Conservation (phyloP, 2,329 filamentous ascomycete genomes). For the Chrysosphaeria jannelii region DNA sequence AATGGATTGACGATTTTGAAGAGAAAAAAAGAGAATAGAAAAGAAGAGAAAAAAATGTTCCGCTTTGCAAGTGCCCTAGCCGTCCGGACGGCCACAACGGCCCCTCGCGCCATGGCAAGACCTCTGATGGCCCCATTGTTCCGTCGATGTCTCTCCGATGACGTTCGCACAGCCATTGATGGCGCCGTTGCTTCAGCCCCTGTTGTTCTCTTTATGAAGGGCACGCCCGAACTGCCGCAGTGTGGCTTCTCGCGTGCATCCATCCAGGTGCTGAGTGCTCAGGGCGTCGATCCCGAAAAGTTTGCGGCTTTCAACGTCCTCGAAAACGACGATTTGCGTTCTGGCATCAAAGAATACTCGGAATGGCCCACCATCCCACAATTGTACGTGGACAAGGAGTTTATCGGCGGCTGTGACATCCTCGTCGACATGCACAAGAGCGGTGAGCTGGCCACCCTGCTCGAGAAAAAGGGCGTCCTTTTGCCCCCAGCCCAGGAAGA, state of each 20-base stretch:
- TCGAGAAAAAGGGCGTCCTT: slow-evolving; percentile 79
- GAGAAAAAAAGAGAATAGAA: too few species aligned
- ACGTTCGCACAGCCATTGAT: slow-evolving; percentile 61
- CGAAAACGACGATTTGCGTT: slow-evolving; percentile 62
- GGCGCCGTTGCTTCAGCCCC: slow-evolving; percentile 66
- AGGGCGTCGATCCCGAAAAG: slow-evolving; percentile 83
- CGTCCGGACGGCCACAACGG: too few species aligned
- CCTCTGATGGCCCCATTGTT: too few species aligned
- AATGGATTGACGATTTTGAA: too few species aligned
- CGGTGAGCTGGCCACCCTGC: slow-evolving; percentile 66
- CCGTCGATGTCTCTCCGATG: slow-evolving; percentile 28
- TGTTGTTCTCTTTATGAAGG: slow-evolving; percentile 90
- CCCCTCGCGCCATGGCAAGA: too few species aligned
- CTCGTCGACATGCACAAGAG: slow-evolving; percentile 92
- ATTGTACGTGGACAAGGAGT: slow-evolving; percentile 83
- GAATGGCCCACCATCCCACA: slow-evolving; percentile 98
- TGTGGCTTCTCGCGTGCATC: slow-evolving; percentile 76
- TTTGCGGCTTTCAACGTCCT: slow-evolving; percentile 97
- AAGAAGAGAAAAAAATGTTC: too few species aligned
- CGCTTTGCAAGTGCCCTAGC: too few species aligned
- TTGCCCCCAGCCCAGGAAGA: too few species aligned
- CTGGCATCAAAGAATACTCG: slow-evolving; percentile 94
- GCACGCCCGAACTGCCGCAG: slow-evolving; percentile 53
- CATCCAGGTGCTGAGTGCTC: slow-evolving; percentile 81
- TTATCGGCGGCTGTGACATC: slow-evolving; percentile 93